Evolutionary conservation across 192 early-diverging fungal species (phyloP).

Genomic region (Chytriomyces sp.): DNA sequence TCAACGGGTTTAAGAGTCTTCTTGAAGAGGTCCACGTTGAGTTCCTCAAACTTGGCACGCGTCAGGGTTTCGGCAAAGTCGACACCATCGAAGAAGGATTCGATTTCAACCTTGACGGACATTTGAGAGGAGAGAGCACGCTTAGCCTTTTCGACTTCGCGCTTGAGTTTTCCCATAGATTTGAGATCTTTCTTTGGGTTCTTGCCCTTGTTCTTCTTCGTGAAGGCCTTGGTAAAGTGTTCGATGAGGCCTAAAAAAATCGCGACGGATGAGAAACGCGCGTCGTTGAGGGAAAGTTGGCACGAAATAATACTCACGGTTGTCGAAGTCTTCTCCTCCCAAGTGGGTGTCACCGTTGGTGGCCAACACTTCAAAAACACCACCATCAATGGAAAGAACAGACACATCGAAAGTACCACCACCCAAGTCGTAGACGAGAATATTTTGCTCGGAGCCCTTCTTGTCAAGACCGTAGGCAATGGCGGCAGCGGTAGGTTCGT

Average conservation of each 20-base stretch:
- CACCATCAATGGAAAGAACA: constrained; percentile 92
- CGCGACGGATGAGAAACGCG: too few relatives aligned
- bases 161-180: constrained; percentile 91
- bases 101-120: constrained; percentile 90
- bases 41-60: constrained; percentile 95
- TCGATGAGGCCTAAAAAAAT: constrained; percentile 37
- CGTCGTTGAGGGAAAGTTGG: too few relatives aligned
- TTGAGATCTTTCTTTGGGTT: constrained; percentile 69
- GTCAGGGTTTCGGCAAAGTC: constrained; percentile 93
- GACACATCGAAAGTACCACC: constrained; percentile 99
- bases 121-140: constrained; percentile 91
- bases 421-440: constrained; percentile 96
- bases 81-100: constrained; percentile 84
- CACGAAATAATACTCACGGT: constrained; percentile 52
- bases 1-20: constrained; percentile 92
- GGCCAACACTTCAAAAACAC: constrained; percentile 95
- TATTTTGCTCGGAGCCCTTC: constrained; percentile 83
- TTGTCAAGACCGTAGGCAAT: constrained; percentile 84
- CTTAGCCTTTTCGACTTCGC: constrained; percentile 97
- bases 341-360: constrained; percentile 97
- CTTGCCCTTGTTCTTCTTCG: constrained; percentile 85
- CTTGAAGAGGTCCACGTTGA: constrained; percentile 92
- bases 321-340: constrained; percentile 99
- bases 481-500: constrained; percentile 91
- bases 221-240: constrained; percentile 89